These are phyloP conservation scores for Canavalia gladiata DNA, from an alignment of 306 rosid species.

Conservation along the genomic window DNA sequence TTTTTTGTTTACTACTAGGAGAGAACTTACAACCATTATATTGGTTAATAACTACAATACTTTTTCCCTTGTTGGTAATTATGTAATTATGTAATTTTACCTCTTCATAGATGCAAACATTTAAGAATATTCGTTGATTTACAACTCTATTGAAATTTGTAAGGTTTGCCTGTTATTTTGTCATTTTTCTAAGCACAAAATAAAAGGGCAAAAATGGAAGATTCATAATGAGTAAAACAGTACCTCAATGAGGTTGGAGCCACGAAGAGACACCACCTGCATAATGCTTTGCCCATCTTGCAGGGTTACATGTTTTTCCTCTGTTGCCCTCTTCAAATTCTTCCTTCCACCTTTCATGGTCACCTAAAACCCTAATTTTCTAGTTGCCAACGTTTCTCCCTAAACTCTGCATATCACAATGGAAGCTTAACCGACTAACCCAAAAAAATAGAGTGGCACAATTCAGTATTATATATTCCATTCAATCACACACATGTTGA, in stretches of 20 bases:
- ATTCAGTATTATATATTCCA: neutral
- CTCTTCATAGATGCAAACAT: neutral
- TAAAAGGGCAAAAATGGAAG: neutral
- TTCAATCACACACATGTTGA: neutral
- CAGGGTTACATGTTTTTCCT: conserved; percentile 60
- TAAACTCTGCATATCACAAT: conserved; percentile 29
- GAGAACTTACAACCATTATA: neutral
- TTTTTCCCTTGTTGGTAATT: neutral
- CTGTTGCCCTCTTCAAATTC: conserved; percentile 80
- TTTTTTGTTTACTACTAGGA: neutral
- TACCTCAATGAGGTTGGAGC: conserved; percentile 88
- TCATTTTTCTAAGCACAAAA: neutral
- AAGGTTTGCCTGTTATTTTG: neutral
- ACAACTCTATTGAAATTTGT: neutral
- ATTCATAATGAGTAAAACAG: neutral
- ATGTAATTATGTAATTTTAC: neutral
- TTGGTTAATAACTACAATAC: neutral
- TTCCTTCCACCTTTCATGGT: conserved; percentile 92
- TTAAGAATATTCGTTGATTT: neutral
- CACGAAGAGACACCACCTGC: conserved; percentile 85
- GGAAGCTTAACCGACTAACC: neutral
- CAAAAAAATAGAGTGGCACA: too few relatives aligned
- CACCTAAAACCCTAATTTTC: conserved; percentile 24
- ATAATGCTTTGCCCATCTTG: conserved; percentile 68
- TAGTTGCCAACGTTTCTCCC: conserved; percentile 24